Conservation (phyloP, 108 stramenopile genomes). For the Cyclotella kingstonii region DNA sequence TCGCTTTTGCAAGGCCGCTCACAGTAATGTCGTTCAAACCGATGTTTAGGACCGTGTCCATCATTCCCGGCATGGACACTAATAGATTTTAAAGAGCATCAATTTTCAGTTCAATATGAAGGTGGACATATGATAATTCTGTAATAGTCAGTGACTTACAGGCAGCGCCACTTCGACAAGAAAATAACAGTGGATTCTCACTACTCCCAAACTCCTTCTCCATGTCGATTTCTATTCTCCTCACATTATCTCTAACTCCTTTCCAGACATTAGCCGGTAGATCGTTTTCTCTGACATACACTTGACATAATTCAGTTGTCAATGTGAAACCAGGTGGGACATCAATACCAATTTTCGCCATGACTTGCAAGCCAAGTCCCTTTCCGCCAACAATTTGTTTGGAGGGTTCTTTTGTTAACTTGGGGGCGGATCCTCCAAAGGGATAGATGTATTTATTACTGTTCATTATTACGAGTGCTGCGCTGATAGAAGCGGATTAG, state of each 20-base stretch:
- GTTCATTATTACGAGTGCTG: constrained; percentile 8
- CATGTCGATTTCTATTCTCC: constrained; percentile 60
- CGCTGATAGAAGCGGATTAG: not conserved
- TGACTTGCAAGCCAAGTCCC: constrained; percentile 42
- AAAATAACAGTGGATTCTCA: constrained; percentile 63
- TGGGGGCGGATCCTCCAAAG: constrained; percentile 48
- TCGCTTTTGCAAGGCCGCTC: constrained; percentile 67
- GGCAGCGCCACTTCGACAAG: constrained; percentile 63
- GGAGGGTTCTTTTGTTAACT: constrained; percentile 24
- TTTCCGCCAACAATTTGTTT: constrained; percentile 48
- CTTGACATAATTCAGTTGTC: constrained; percentile 37
- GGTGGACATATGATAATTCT: not conserved
- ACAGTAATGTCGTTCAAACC: constrained; percentile 82
- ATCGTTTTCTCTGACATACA: constrained; percentile 35
- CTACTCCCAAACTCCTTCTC: constrained; percentile 59
- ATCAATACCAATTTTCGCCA: constrained; percentile 50
- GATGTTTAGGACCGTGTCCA: constrained; percentile 80
- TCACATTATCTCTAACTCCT: constrained; percentile 39
- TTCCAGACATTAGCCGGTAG: constrained; percentile 39
- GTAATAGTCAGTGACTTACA: constrained; percentile 25
- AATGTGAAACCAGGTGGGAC: constrained; percentile 47
- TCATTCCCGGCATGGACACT: constrained; percentile 76
- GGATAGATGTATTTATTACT: constrained; percentile 41
- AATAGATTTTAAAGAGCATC: constrained; percentile 1
- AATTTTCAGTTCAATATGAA: not conserved